Evolutionary conservation across 208 protist genomes (phyloP).

Genomic region (Leishmania tarentolae): DNA sequence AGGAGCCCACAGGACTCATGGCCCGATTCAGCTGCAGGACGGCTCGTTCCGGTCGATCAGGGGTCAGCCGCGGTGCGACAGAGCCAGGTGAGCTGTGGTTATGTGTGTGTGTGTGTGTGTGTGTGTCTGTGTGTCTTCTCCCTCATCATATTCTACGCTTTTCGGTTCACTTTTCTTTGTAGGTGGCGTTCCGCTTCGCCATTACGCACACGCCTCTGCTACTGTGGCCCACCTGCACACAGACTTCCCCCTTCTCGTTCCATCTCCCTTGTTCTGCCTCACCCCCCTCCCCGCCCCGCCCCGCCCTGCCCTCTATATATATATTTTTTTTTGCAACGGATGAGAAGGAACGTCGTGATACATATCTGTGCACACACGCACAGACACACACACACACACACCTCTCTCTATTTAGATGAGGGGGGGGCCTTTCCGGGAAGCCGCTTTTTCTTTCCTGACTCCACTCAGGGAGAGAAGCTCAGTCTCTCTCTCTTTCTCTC

Average conservation of each 20-base stretch:
- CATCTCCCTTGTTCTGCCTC: no score
- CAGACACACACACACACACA: neutral
- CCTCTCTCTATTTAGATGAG: neutral
- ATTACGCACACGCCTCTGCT: neutral
- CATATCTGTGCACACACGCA: neutral
- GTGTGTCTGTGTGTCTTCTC: neutral
- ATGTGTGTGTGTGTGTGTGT: neutral
- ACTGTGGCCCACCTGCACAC: no score
- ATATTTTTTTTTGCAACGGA: neutral
- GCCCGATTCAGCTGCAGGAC: neutral
- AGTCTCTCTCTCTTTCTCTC: neutral
- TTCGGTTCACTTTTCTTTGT: neutral
- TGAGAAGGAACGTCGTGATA: neutral
- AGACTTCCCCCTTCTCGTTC: no score
- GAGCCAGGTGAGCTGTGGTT: neutral
- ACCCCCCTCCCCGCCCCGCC: neutral
- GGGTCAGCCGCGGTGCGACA: neutral
- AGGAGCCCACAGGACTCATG: neutral
- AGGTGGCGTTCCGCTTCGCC: neutral
- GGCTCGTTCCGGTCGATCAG: neutral
- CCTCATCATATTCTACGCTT: neutral
- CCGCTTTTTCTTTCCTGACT: no score
- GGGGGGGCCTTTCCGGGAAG: no score
- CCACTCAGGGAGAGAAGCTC: neutral
- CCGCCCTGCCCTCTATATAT: no score